Conservation (phyloP, 2,329 filamentous ascomycete genomes). For the Penicillium sp. region DNA sequence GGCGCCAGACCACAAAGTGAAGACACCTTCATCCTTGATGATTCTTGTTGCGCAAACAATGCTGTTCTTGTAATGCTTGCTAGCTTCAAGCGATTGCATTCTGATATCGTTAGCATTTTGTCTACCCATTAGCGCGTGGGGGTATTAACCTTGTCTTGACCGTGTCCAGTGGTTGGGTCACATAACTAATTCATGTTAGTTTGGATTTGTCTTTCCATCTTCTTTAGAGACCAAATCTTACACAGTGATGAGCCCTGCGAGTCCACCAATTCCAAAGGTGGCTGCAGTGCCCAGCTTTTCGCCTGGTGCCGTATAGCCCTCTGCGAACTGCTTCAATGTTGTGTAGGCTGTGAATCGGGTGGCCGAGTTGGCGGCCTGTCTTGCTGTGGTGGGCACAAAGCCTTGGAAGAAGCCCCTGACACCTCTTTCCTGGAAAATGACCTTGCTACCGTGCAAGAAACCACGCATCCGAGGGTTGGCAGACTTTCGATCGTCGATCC, state of each 20-base stretch:
- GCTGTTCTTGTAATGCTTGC: conserved; percentile 77
- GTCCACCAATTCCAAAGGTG: conserved; percentile 86
- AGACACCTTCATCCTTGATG: conserved; percentile 80
- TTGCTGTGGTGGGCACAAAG: conserved; percentile 88
- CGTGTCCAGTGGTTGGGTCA: conserved; percentile 74
- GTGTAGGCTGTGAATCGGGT: conserved; percentile 90
- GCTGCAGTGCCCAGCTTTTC: conserved; percentile 87
- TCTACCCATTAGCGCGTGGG: background rate
- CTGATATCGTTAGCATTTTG: conserved; percentile 39
- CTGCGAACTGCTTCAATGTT: conserved; percentile 82
- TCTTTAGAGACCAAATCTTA: conserved; percentile 34
- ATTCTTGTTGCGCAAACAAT: conserved; percentile 79
- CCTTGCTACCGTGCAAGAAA: conserved; percentile 82
- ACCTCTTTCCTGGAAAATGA: conserved; percentile 86
- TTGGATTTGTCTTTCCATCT: background rate
- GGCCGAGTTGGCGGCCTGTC: conserved; percentile 92
- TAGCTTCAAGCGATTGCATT: conserved; percentile 95
- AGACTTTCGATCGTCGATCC: conserved; percentile 90
- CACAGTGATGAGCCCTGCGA: conserved; percentile 89
- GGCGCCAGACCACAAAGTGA: conserved; percentile 93
- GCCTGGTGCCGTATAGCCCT: conserved; percentile 86
- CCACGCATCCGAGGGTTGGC: conserved; percentile 82
- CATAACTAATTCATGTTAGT: conserved; percentile 38
- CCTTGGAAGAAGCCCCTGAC: conserved; percentile 94
- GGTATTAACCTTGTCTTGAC: conserved; percentile 71